Percentiles rank a stretch among this genome's conserved stretches.
Evolutionary conservation across 164 flowering plant species (phyloP).

Genomic region (Sedum album): DNA sequence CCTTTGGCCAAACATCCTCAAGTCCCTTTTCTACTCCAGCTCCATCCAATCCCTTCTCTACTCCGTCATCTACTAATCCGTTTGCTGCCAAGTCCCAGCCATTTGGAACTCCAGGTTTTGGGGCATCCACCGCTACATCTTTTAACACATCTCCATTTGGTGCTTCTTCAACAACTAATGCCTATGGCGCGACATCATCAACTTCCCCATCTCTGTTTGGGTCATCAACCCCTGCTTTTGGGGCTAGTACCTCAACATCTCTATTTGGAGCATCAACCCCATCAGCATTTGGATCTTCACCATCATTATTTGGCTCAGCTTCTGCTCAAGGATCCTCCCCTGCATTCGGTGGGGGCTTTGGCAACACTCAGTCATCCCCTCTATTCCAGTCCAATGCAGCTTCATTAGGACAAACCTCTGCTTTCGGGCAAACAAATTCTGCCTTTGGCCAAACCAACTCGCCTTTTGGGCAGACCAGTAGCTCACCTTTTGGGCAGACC

Average conservation of each 20-base stretch:
- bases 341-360: conserved; percentile 52
- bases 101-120: conserved; percentile 27
- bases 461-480: conserved; percentile 22
- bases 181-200: conserved; percentile 48
- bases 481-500: conserved; percentile 46
- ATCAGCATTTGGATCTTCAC: conserved; percentile 43
- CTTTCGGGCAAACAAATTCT: conserved; percentile 29
- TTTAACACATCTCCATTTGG: conserved; percentile 57
- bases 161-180: conserved; percentile 38
- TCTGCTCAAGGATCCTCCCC: conserved; percentile 43
- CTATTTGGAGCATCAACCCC: conserved; percentile 42
- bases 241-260: conserved; percentile 39
- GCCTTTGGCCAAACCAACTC: conserved; percentile 10
- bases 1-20: conserved; percentile 58
- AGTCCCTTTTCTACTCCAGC: conserved; percentile 55
- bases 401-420: conserved; percentile 47
- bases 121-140: conserved; percentile 38
- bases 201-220: conserved; percentile 50
- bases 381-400: conserved; percentile 59
- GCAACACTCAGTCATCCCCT: conserved; percentile 63
- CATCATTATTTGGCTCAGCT: conserved; percentile 49
- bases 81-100: conserved; percentile 6
- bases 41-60: conserved; percentile 56
- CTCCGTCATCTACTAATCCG: conserved; percentile 25
- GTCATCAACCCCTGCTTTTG: conserved; percentile 45